These are phyloP conservation scores for Chaetomiaceae sp. DNA, from an alignment of 2,329 filamentous ascomycete genomes.

Conservation along the genomic window DNA sequence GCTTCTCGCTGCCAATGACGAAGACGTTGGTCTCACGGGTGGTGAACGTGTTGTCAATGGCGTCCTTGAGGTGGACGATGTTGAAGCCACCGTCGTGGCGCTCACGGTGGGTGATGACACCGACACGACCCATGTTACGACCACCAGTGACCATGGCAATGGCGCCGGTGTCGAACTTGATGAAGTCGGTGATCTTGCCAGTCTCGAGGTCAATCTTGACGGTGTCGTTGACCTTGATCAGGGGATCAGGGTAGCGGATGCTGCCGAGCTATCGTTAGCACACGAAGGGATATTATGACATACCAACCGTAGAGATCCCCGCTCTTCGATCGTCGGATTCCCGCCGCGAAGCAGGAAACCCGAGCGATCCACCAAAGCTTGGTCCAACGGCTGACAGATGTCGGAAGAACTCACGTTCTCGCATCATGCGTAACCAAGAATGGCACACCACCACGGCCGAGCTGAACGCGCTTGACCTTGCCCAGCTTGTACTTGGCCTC, in stretches of 20 bases:
- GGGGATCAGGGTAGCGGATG: conserved; percentile 97
- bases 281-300: conserved; percentile 35
- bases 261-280: conserved; percentile 52
- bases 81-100: conserved; percentile 99
- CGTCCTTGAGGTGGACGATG: conserved; percentile 99
- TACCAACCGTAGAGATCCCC: conserved; percentile 52
- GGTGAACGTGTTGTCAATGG: conserved; percentile 99
- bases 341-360: neutral
- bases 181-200: conserved; percentile 97
- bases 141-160: conserved; percentile 99
- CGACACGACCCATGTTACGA: conserved; percentile 99
- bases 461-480: conserved; percentile 99
- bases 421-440: conserved; percentile 99
- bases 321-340: conserved; percentile 27
- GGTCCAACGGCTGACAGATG: conserved; percentile 99
- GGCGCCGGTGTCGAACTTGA: conserved; percentile 97
- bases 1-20: conserved; percentile 97
- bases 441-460: conserved; percentile 99
- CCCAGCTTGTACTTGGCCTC: conserved; percentile 99
- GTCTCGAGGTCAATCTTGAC: conserved; percentile 98
- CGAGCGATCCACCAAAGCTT: conserved; percentile 74
- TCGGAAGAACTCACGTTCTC: conserved; percentile 98
- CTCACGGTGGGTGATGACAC: conserved; percentile 99
- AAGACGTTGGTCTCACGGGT: conserved; percentile 99
- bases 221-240: conserved; percentile 99